phyloP scores from a whole-genome alignment of 164 flowering plant species.

The Aristolochia fimbriata region DNA sequence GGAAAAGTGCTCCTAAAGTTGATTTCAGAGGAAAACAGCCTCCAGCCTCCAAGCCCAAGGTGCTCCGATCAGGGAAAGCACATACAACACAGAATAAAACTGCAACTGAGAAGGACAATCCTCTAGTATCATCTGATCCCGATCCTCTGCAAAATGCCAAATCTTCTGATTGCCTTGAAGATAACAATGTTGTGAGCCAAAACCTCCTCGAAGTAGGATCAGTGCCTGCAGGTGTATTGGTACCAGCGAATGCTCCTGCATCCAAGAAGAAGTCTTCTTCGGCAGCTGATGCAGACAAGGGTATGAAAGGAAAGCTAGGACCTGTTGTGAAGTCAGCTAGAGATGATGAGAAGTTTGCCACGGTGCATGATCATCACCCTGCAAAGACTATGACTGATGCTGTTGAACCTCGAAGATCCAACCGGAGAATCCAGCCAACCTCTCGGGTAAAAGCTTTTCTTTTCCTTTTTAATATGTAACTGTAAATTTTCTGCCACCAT shows the following conservation, averaged over 20 bases:
- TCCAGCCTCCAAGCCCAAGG: constrained; percentile 40
- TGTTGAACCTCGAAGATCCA: constrained; percentile 78
- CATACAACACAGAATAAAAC: constrained; percentile 29
- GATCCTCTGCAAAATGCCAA: constrained; percentile 21
- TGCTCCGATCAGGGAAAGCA: constrained; percentile 35
- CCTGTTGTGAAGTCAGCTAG: constrained; percentile 40
- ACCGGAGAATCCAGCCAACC: constrained; percentile 93
- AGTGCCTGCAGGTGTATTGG: constrained; percentile 26
- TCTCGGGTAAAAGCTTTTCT: constrained; percentile 53
- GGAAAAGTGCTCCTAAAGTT: constrained; percentile 37
- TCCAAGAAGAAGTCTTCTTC: constrained; percentile 34
- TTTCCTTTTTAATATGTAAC: not conserved
- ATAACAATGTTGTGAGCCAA: constrained; percentile 22
- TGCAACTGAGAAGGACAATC: constrained; percentile 27
- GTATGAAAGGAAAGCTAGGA: constrained; percentile 37
- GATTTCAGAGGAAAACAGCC: constrained; percentile 50
- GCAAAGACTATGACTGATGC: constrained; percentile 30
- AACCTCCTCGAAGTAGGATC: constrained; percentile 21
- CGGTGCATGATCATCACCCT: constrained; percentile 18
- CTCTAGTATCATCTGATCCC: constrained; percentile 11
- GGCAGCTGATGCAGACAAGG: constrained; percentile 23
- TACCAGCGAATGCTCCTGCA: constrained; percentile 21
- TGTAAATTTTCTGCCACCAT: not conserved
- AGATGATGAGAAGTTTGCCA: constrained; percentile 37
- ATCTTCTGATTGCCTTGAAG: constrained; percentile 28